Evolutionary conservation across 2,329 filamentous ascomycete genomes (phyloP), one percentile per base, ranked within the genome.

Genomic region (Penicillium sp.): DNA sequence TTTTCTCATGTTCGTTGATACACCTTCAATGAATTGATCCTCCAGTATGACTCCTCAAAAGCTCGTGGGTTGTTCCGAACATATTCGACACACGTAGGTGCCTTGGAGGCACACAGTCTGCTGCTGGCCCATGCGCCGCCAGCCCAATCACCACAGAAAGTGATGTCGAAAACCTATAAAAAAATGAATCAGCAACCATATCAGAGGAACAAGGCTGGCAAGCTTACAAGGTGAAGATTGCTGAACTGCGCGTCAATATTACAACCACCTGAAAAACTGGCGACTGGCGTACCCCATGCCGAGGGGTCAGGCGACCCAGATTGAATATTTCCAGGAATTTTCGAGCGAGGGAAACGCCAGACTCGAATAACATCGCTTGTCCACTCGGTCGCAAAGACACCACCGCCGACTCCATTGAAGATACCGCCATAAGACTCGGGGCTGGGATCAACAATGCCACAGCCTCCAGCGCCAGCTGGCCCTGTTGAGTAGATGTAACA

Each of bases 91-190:
- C 93, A 96, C 0, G 85, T 87, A 33, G 74, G 59, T 0, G 86
- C 89, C 63, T 85, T 79, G 39, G 81, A 75, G 1, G 81, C 76
- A 73, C 90, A 93, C 42, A 82, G 81, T 57, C 87, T 81, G 29
- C 73, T 68, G 48, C 68, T 67, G 6, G 49, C 24, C 88, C 90
- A 96, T 31, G 87, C 85, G 42, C 78, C 71, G 21, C 90, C 90
- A 7, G 91, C 92, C 92, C 92, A 96, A 69, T 89, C 85, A 22
- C 93, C 93, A 74, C 93, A 97, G 72, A 96, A 91, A 7, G 89
- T 90, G 1, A 87, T 95, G 76, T 90, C 96, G 35, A 88, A 76
- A 50, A 77, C 68, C 73, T 76, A 48, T 21, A 52, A 14, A 21
- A 7, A 19, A 14, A 19, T n/a, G 51, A 42, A 64, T 50, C 42